phyloP scores from a whole-genome alignment of 139 green algal genomes.

The Coccomyxa sp. region DNA sequence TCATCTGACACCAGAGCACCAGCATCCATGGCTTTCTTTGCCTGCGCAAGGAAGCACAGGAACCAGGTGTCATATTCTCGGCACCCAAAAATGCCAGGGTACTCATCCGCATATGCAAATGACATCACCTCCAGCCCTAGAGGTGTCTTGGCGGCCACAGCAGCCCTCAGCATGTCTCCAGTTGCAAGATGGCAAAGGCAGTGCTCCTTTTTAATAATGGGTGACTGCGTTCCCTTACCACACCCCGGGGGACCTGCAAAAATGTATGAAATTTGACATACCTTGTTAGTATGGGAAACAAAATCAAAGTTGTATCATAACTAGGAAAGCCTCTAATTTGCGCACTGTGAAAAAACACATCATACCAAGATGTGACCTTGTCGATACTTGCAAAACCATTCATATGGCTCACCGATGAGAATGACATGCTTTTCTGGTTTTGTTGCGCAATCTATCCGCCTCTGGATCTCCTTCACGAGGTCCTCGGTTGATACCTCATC shows the following conservation, averaged over 20 bases:
- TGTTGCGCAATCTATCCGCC: conserved; percentile 82
- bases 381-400: not conserved
- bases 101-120: not conserved
- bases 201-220: conserved; percentile 92
- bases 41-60: conserved; percentile 34
- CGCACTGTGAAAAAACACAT: too few species aligned
- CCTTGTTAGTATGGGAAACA: too few species aligned
- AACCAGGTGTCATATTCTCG: not conserved
- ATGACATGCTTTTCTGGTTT: conserved; percentile 96
- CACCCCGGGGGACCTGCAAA: conserved; percentile 79
- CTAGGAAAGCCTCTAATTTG: too few species aligned
- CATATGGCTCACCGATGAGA: conserved; percentile 69
- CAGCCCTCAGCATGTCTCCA: conserved; percentile 90
- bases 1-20: conserved; percentile 93
- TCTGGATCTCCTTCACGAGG: conserved; percentile 85
- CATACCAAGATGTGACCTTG: too few species aligned
- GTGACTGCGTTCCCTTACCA: conserved; percentile 93
- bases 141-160: conserved; percentile 73
- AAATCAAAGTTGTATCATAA: too few species aligned
- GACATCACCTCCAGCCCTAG: conserved; percentile 60
- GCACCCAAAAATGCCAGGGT: conserved; percentile 2
- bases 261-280: not conserved
- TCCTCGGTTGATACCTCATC: conserved; percentile 67
- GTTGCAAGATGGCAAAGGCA: conserved; percentile 98
- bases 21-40: conserved; percentile 96